Evolutionary conservation across 805 yeast species (phyloP).

Genomic region (Wickerhamiella domercqiae): DNA sequence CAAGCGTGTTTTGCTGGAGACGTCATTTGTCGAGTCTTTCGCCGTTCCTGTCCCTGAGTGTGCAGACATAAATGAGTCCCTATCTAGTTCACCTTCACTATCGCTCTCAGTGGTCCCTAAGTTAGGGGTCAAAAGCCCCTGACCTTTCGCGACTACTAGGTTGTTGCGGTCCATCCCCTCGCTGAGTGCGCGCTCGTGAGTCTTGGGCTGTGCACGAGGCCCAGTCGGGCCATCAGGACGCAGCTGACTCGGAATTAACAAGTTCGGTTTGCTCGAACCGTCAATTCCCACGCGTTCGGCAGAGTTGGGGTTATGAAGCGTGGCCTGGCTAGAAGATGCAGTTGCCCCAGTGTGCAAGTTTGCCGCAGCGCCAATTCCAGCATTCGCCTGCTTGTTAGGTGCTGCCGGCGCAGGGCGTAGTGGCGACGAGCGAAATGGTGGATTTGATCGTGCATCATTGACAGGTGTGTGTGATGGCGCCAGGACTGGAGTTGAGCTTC

Average conservation of each 20-base stretch:
- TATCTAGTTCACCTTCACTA: constrained; percentile 7
- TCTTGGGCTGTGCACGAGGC: constrained; percentile 3
- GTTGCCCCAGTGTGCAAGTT: not conserved
- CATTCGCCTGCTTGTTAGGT: not conserved
- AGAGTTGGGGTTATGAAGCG: too few relatives aligned
- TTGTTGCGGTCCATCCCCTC: constrained; percentile 24
- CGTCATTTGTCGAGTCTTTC: not conserved
- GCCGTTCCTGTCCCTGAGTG: constrained; percentile 1
- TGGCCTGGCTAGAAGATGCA: not conserved
- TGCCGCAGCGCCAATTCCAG: not conserved
- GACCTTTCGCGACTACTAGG: constrained; percentile 16
- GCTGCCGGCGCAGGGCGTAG: not conserved
- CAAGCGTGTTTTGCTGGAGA: not conserved
- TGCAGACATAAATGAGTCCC: constrained; percentile 19
- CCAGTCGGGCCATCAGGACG: constrained; percentile 10
- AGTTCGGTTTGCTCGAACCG: not conserved
- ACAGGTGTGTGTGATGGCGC: not conserved
- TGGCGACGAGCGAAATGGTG: constrained; percentile 3
- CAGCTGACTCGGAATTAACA: not conserved
- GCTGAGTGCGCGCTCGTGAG: constrained; percentile 22
- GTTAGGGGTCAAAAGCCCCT: constrained; percentile 15
- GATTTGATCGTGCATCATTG: constrained; percentile 1
- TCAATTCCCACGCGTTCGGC: not conserved
- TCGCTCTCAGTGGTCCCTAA: constrained; percentile 6
- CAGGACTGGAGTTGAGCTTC: constrained; percentile 11